Base-by-base conservation (phyloP, 106 monocot species). In the Apostasia shenzhenica region DNA sequence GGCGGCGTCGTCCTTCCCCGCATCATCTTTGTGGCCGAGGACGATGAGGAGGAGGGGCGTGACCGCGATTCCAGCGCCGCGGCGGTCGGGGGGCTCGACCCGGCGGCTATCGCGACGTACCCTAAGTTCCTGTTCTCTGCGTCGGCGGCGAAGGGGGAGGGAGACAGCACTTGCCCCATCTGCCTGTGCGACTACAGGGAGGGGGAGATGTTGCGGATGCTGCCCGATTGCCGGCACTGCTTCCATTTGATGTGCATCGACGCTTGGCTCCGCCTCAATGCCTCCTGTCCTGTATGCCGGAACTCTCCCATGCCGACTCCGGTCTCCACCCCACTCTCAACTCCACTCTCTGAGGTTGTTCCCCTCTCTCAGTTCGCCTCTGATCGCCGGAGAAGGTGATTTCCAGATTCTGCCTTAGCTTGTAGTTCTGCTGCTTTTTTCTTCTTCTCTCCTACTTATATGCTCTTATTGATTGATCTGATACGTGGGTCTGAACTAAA, bases 171-270 rank as follows among this genome's bases (percentile, higher is more conserved):
- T 0, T 88, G 88, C 72, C 67, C 88, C 40, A 85, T 88, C 43
- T 88, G 88, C 62, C 70, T 88, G 5, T 79, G 85, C 42, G 88
- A 85, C 71, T 88, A 85, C 57, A 67, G 74, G 68, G 85, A 85
- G 5, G 84, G 67, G 63, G 88, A 85, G 85, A 88, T 82, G 88
- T 62, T 82, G 50, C 58, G 88, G 77, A 82, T 88, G 88, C 61
- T 85, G 71, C 84, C 88, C 1, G 88, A 85, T 38, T 88, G 88
- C 74, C 65, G 73, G 61, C 88, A 88, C 59, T 75, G 48, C 63
- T 88, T 88, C 70, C 88, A 88, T 55, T 46, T 85, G 54, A 47
- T 70, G 14, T 88, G 88, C 58, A 68, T 88, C 14, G 85, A 88
- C 37, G 85, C 76, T 5, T 88, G 88, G 88, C 74, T 88, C 55